These are phyloP conservation scores for Millerago galiae DNA, from an alignment of 805 yeast genomes.

Conservation along the genomic window DNA sequence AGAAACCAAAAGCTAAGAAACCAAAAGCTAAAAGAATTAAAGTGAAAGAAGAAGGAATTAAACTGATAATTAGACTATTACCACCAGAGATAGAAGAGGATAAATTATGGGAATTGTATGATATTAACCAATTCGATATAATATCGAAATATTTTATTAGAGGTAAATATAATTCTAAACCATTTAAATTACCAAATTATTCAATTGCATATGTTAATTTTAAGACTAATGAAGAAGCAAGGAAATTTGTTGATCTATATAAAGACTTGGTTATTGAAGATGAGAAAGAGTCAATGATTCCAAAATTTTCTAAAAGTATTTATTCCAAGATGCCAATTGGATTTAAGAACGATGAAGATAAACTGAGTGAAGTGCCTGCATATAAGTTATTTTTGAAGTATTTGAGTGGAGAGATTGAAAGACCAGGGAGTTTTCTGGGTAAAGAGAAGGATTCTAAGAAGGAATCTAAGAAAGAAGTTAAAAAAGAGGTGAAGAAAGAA, in stretches of 20 bases:
- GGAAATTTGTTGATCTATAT: conserved; percentile 24
- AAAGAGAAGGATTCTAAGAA: neutral
- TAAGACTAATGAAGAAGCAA: conserved; percentile 23
- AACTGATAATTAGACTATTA: conserved; percentile 32
- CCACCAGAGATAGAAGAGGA: conserved; percentile 34
- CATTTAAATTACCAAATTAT: conserved; percentile 32
- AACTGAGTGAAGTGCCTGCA: conserved; percentile 15
- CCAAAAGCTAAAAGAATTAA: neutral
- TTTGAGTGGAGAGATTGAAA: conserved; percentile 15
- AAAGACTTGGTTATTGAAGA: conserved; percentile 16
- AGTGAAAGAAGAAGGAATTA: conserved; percentile 8
- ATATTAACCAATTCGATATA: neutral
- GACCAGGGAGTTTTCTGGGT: conserved; percentile 13
- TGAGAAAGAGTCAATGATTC: conserved; percentile 25
- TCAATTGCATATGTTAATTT: conserved; percentile 38
- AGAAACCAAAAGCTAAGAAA: neutral
- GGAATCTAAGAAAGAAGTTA: neutral
- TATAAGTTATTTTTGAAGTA: conserved; percentile 19
- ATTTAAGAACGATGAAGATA: neutral
- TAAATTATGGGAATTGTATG: conserved; percentile 23
- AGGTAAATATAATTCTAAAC: conserved; percentile 33
- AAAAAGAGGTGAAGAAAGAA: neutral
- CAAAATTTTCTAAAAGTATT: conserved; percentile 31
- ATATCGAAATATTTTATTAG: conserved; percentile 30
- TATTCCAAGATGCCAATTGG: conserved; percentile 25